phyloP scores from a whole-genome alignment of 78 protist species.

The Cavenderia fasciculata region DNA sequence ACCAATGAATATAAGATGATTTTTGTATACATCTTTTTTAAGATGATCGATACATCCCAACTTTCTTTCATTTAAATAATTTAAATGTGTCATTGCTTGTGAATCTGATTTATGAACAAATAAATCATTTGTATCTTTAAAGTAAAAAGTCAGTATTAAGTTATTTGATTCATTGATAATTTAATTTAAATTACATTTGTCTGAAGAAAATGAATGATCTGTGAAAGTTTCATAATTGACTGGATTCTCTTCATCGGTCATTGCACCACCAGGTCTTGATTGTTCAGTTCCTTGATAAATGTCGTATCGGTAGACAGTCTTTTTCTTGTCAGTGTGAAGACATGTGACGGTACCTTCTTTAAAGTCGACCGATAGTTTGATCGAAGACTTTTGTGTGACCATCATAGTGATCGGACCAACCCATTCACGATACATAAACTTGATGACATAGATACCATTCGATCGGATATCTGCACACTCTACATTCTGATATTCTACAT shows the following conservation, averaged over 20 bases:
- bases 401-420: slow-evolving; percentile 35
- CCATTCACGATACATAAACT: slow-evolving; percentile 75
- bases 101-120: slow-evolving; percentile 26
- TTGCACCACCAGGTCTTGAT: not conserved
- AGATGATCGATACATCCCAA: slow-evolving; percentile 60
- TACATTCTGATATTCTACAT: slow-evolving; percentile 50
- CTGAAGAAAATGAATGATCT: slow-evolving; percentile 1
- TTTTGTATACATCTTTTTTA: slow-evolving; percentile 73
- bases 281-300: not conserved
- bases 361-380: slow-evolving; percentile 33
- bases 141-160: not conserved
- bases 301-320: slow-evolving; percentile 63
- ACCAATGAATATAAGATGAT: slow-evolving; percentile 71
- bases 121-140: slow-evolving; percentile 49
- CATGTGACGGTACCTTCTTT: slow-evolving; percentile 54
- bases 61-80: slow-evolving; percentile 52
- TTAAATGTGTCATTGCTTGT: slow-evolving; percentile 27
- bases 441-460: slow-evolving; percentile 48
- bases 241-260: slow-evolving; percentile 30
- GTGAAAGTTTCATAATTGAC: slow-evolving; percentile 38
- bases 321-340: slow-evolving; percentile 67
- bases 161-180: not conserved
- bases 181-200: slow-evolving; percentile 24
- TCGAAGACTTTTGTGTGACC: slow-evolving; percentile 34
- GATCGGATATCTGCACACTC: slow-evolving; percentile 64